Evolutionary conservation across 176 grass and related monocot genomes (phyloP).

Genomic region (Musa schizocarpa): DNA sequence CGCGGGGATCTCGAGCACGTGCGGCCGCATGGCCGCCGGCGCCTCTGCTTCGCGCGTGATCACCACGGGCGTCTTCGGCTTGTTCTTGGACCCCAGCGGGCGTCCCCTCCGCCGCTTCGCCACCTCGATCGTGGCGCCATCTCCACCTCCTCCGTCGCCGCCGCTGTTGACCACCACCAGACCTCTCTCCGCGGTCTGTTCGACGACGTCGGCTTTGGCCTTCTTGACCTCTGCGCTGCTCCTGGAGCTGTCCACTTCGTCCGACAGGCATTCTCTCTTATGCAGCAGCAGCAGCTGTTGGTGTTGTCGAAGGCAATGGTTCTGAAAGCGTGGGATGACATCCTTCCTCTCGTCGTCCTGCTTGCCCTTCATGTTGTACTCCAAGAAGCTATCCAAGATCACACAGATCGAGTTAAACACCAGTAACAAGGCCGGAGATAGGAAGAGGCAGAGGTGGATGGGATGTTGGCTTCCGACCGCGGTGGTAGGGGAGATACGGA

Average conservation of each 20-base stretch:
- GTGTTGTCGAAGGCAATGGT: not conserved
- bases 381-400: not conserved
- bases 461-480: no score
- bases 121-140: slow-evolving; percentile 68
- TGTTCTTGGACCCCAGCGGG: slow-evolving; percentile 90
- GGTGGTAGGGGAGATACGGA: no score
- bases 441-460: not conserved
- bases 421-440: not conserved
- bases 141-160: slow-evolving; percentile 13
- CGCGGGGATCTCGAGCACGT: slow-evolving; percentile 76
- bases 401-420: not conserved
- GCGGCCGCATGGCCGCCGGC: slow-evolving; percentile 62
- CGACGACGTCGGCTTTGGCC: slow-evolving; percentile 1
- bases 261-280: slow-evolving; percentile 62
- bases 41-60: slow-evolving; percentile 75
- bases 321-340: not conserved
- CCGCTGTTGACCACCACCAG: slow-evolving; percentile 4
- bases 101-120: slow-evolving; percentile 61
- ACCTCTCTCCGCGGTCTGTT: slow-evolving; percentile 6
- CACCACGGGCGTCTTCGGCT: slow-evolving; percentile 77
- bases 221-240: slow-evolving; percentile 40
- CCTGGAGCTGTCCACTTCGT: slow-evolving; percentile 53
- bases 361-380: slow-evolving; percentile 36
- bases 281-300: slow-evolving; percentile 26
- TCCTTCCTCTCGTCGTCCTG: slow-evolving; percentile 41